Evolutionary conservation across 495 filamentous ascomycete genomes (phyloP), one percentile per base, ranked within the genome.

Genomic region (Aspergillus cristatus): DNA sequence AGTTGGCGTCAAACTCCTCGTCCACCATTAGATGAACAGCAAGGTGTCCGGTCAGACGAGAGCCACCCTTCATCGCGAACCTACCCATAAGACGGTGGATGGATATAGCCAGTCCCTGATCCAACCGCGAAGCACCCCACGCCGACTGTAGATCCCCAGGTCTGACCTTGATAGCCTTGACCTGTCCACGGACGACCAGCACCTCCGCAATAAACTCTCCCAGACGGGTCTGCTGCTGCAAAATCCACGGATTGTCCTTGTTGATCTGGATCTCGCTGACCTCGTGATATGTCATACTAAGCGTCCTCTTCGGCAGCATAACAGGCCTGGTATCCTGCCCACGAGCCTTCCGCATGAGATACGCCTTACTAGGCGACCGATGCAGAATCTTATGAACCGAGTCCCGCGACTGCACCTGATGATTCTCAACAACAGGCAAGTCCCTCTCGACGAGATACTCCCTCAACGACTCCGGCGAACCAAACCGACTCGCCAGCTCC

Each of bases 131-230:
- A 0, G 70, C 62, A 14, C 66, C 57, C 60, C 81, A 84, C 7
- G 74, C 69, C 0, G 67, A 47, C 3, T 43, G 40, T 2, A 42
- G 16, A 28, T 51, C 45, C 12, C 46, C 49, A 7, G 75, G 71
- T 40, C 79, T 82, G 10, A 79, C 69, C 2, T 78, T 70, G 45
- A 87, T 82, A 1, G 73, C 72, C 29, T 70, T 71, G 29, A 88
- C 60, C 24, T 69, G 45, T 0, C 79, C 79, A 2, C 59, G 51
- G 1, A 85, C 57, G 2, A 87, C 55, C 8, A 90, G 62, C 1
- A 79, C 41, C 41, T 88, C 82, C 0, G 82, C 81, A 45, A 75
- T 77, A 53, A 81, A 86, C 53, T 84, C 78, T 0, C 68, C 65
- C 0, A 82, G 75, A 3, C 60, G 50, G 24, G 77, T 71, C 47